Percentiles rank a stretch among this genome's conserved stretches.
These are phyloP conservation scores for Cryptococcus sp. DNA, from an alignment of 1,284 basidiomycete genomes.

Conservation along the genomic window DNA sequence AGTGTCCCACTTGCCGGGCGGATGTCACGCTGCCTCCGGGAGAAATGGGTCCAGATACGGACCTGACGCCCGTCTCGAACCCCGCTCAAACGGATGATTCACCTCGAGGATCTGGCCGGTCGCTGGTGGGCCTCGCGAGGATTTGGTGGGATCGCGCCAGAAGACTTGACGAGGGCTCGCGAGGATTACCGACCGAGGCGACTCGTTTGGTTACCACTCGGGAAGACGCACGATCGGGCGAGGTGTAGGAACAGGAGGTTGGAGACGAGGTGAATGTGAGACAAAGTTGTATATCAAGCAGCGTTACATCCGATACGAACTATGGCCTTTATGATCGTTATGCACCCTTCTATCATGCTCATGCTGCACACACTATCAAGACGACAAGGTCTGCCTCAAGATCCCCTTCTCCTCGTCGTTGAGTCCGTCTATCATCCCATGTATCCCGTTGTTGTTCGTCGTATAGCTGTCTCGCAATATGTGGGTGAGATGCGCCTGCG, in stretches of 20 bases:
- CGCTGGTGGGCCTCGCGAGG: no score
- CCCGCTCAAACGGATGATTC: no score
- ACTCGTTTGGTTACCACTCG: neutral
- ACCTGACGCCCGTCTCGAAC: conserved; percentile 22
- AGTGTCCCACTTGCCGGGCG: conserved; percentile 85
- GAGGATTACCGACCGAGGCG: neutral
- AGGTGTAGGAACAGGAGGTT: neutral
- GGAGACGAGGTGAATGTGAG: neutral
- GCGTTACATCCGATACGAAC: neutral
- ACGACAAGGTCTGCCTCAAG: conserved; percentile 55
- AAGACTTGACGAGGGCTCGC: neutral
- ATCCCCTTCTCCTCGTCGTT: conserved; percentile 64
- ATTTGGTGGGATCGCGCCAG: neutral
- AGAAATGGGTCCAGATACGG: conserved; percentile 14
- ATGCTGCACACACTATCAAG: no score
- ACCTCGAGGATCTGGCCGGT: no score
- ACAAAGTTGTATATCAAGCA: neutral
- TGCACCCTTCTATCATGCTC: no score
- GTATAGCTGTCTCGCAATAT: conserved; percentile 64
- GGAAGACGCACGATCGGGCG: neutral
- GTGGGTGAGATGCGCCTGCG: conserved; percentile 28
- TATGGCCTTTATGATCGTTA: neutral
- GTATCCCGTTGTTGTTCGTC: conserved; percentile 62
- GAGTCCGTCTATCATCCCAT: conserved; percentile 59
- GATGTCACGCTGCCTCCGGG: conserved; percentile 66